These are phyloP conservation scores for Pezicula carpinea DNA, from an alignment of 2,329 filamentous ascomycete genomes.

Conservation along the genomic window DNA sequence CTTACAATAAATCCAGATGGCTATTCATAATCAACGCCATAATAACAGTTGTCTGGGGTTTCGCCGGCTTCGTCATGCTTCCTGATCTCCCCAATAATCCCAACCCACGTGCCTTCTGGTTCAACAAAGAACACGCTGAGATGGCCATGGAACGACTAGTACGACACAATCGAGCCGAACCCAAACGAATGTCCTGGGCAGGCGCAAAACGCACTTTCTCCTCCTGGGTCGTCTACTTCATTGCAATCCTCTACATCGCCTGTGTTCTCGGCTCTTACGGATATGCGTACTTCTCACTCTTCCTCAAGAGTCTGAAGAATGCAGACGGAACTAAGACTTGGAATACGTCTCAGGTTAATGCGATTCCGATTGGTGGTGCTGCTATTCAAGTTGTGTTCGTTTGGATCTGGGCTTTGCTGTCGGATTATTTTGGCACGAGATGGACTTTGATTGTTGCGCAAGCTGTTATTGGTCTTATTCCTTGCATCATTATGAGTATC, in stretches of 20 bases:
- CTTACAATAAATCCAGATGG: slow-evolving; percentile 24
- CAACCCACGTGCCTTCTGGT: slow-evolving; percentile 39
- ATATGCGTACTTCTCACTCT: slow-evolving; percentile 41
- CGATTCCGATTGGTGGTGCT: slow-evolving; percentile 43
- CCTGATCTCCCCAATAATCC: slow-evolving; percentile 20
- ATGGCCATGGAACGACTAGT: slow-evolving; percentile 39
- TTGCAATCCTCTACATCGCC: slow-evolving; percentile 39
- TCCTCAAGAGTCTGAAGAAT: slow-evolving; percentile 35
- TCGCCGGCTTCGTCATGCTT: slow-evolving; percentile 21
- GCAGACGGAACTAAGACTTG: slow-evolving; percentile 38
- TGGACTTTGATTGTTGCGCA: slow-evolving; percentile 47
- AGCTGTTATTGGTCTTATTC: slow-evolving; percentile 40
- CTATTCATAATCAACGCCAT: slow-evolving; percentile 39
- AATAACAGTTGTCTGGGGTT: slow-evolving; percentile 24
- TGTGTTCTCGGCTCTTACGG: slow-evolving; percentile 42
- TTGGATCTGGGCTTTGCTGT: slow-evolving; percentile 49
- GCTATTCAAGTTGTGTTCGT: slow-evolving; percentile 46
- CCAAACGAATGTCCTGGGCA: slow-evolving; percentile 39
- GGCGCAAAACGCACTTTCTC: slow-evolving; percentile 38
- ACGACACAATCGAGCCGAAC: slow-evolving; percentile 39
- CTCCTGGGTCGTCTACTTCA: slow-evolving; percentile 41
- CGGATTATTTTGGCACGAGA: slow-evolving; percentile 42
- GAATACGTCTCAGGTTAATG: slow-evolving; percentile 40
- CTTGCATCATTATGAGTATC: slow-evolving; percentile 47
- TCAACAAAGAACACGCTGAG: slow-evolving; percentile 35